Conservation (phyloP, 352 stramenopile species). For the Saprolegnia diclina region DNA sequence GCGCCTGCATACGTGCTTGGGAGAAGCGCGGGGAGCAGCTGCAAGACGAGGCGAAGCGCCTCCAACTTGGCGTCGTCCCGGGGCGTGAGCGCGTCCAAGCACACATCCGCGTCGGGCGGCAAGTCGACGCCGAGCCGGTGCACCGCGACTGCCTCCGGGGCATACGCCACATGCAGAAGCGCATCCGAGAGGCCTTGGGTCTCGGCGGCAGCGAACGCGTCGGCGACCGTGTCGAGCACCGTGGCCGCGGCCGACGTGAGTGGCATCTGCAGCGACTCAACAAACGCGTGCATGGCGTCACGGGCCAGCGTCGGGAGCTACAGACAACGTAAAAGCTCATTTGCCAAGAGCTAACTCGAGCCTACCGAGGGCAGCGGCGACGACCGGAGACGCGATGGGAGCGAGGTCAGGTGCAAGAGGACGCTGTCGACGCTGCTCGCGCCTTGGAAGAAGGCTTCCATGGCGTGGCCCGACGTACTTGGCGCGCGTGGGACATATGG, state of each 20-base stretch:
- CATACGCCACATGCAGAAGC: neutral
- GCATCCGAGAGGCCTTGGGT: neutral
- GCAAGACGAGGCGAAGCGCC: conserved; percentile 53
- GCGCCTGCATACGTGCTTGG: neutral
- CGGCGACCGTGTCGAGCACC: neutral
- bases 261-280: neutral
- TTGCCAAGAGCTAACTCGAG: neutral
- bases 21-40: conserved; percentile 51
- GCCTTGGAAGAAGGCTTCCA: conserved; percentile 54
- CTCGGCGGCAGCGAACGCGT: conserved; percentile 12
- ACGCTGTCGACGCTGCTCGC: neutral
- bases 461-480: conserved; percentile 1
- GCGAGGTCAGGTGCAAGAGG: neutral
- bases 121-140: conserved; percentile 6
- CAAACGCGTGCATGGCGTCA: conserved; percentile 11
- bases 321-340: neutral
- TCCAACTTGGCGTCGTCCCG: conserved; percentile 80
- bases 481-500: conserved; percentile 54
- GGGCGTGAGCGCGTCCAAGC: conserved; percentile 64
- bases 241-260: neutral
- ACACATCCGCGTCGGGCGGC: conserved; percentile 31
- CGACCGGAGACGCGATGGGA: neutral
- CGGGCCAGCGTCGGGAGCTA: neutral
- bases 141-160: neutral
- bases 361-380: neutral